A percentile compares a stretch with the other conserved stretches of the same genome.
Conservation (phyloP, 1,284 basidiomycete species). For the Phylloporus sp. region DNA sequence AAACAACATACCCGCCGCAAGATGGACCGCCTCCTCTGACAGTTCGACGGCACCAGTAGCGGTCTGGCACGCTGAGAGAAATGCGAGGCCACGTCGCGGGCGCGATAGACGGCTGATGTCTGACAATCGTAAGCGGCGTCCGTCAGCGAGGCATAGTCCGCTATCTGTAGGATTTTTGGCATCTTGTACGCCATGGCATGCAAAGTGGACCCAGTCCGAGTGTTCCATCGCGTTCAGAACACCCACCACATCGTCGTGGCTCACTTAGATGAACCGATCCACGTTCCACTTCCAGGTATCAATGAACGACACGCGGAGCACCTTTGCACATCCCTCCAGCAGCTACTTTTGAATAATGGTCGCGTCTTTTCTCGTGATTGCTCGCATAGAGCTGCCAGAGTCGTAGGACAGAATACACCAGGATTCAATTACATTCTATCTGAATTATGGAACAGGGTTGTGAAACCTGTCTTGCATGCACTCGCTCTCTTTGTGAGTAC, state of each 20-base stretch:
- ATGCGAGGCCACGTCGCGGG: conserved; percentile 3
- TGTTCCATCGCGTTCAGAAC: conserved; percentile 1
- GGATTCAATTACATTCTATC: neutral
- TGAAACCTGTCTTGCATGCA: neutral
- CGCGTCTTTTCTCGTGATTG: too few species aligned
- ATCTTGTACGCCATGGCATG: conserved; percentile 6
- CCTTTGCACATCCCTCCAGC: too few species aligned
- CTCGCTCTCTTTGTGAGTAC: neutral
- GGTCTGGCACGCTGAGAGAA: conserved; percentile 11
- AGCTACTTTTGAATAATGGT: too few species aligned
- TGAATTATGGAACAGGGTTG: neutral
- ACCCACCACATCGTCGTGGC: neutral
- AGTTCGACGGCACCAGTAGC: conserved; percentile 4
- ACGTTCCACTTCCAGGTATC: too few species aligned
- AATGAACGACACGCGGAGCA: too few species aligned
- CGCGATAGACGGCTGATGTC: conserved; percentile 8
- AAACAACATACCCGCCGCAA: conserved; percentile 10
- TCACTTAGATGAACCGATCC: too few species aligned
- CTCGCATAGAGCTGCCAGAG: neutral
- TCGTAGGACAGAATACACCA: neutral
- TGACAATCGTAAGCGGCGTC: neutral
- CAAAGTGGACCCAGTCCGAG: conserved; percentile 8
- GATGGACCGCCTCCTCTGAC: conserved; percentile 6
- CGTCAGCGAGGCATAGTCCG: neutral
- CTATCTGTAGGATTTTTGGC: neutral